Evolutionary conservation across 352 stramenopile species (phyloP).

Genomic region (Globisporangium viniferum): DNA sequence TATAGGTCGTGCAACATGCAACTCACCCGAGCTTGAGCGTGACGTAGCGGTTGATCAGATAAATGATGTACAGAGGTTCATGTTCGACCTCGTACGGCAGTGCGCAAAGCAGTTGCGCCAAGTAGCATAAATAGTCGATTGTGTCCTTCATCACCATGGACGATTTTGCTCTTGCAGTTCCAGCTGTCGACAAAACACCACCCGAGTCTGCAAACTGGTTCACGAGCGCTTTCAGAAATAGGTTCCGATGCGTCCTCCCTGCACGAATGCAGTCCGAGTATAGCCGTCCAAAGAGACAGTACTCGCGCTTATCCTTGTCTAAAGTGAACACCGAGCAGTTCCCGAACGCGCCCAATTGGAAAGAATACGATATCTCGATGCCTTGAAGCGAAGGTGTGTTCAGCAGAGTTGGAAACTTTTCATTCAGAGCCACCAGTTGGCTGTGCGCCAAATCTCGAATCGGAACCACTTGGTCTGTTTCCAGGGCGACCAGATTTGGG

Average conservation of each 20-base stretch:
- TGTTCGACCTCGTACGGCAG: slow-evolving; percentile 82
- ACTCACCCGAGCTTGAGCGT: slow-evolving; percentile 79
- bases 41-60: slow-evolving; percentile 80
- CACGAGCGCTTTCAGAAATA: slow-evolving; percentile 67
- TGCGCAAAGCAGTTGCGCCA: slow-evolving; percentile 60
- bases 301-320: slow-evolving; percentile 70
- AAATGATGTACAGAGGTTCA: slow-evolving; percentile 85
- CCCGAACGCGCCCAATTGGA: slow-evolving; percentile 62
- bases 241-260: slow-evolving; percentile 34
- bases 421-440: slow-evolving; percentile 57
- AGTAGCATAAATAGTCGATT: slow-evolving; percentile 76
- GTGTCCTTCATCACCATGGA: slow-evolving; percentile 10
- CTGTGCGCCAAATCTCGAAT: slow-evolving; percentile 68
- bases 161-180: slow-evolving; percentile 3
- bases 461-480: slow-evolving; percentile 62
- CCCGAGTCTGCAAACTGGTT: slow-evolving; percentile 69
- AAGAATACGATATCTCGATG: slow-evolving; percentile 58
- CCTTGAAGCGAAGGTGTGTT: slow-evolving; percentile 55
- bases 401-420: slow-evolving; percentile 56
- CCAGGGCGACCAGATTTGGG: slow-evolving; percentile 71
- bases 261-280: slow-evolving; percentile 63
- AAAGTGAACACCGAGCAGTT: slow-evolving; percentile 41
- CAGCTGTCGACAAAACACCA: slow-evolving; percentile 28
- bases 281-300: slow-evolving; percentile 67
- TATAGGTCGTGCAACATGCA: neutral